Conservation (phyloP, 148 eudicot species). For the Oxyria digyna region DNA sequence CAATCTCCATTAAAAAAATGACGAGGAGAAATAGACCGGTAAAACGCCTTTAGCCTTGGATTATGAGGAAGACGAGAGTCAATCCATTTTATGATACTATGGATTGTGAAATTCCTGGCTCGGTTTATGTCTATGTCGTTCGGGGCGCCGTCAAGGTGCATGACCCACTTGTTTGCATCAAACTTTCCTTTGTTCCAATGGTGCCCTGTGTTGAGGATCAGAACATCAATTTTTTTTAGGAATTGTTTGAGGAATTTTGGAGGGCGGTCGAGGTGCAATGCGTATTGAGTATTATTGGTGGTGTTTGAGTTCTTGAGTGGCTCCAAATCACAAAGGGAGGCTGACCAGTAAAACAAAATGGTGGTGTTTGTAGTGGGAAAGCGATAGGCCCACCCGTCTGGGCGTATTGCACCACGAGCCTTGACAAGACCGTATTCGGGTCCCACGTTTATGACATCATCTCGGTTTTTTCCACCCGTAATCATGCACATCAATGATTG, state of each 20-base stretch:
- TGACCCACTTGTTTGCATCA: conserved; percentile 49
- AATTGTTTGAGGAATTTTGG: conserved; percentile 42
- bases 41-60: conserved; percentile 52
- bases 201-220: conserved; percentile 74
- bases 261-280: conserved; percentile 77
- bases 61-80: conserved; percentile 44
- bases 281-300: conserved; percentile 32
- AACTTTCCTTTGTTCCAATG: conserved; percentile 85
- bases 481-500: conserved; percentile 96
- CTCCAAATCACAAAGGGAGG: conserved; percentile 71
- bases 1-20: conserved; percentile 82
- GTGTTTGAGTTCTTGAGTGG: conserved; percentile 27
- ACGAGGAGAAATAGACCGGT: conserved; percentile 59
- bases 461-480: conserved; percentile 52
- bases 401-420: conserved; percentile 50
- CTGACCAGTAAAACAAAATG: conserved; percentile 91
- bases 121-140: conserved; percentile 28
- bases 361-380: conserved; percentile 74
- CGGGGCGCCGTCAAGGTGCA: conserved; percentile 44
- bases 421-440: conserved; percentile 73
- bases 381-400: conserved; percentile 93
- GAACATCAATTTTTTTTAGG: conserved; percentile 36
- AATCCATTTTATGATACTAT: conserved; percentile 48
- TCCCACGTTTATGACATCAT: conserved; percentile 65
- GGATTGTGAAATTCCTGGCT: conserved; percentile 47